These are phyloP conservation scores for Ophiostoma piceae DNA, from an alignment of 2,329 filamentous ascomycete species.

Conservation along the genomic window DNA sequence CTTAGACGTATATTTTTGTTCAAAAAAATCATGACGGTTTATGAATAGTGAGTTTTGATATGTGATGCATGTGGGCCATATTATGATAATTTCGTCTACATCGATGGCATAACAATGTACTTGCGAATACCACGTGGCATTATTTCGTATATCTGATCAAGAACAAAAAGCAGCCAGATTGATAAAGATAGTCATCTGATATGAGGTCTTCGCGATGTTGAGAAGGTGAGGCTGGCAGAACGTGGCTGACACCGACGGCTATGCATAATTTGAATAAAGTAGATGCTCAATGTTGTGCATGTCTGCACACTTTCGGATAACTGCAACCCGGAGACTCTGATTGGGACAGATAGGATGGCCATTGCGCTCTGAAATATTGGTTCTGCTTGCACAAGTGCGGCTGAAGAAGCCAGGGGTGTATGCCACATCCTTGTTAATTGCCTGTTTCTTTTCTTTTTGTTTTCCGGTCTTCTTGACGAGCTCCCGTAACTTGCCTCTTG, in stretches of 20 bases:
- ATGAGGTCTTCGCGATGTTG: too few species aligned
- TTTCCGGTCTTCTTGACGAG: background rate
- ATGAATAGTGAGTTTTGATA: conserved; percentile 10
- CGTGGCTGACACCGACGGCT: background rate
- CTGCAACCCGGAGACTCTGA: background rate
- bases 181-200: too few species aligned
- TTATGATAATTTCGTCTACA: background rate
- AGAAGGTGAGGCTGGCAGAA: background rate
- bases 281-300: background rate
- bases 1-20: background rate
- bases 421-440: too few species aligned
- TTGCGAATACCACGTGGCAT: background rate
- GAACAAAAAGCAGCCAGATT: too few species aligned
- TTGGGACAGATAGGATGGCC: background rate
- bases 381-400: conserved; percentile 8
- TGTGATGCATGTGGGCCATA: background rate
- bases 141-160: too few species aligned
- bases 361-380: background rate
- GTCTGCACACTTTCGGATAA: background rate
- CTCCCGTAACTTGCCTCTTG: background rate
- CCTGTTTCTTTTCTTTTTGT: background rate
- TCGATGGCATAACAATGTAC: background rate
- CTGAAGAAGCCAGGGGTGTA: background rate
- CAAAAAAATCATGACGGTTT: background rate
- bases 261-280: background rate